A percentile compares a stretch with the other conserved stretches of the same genome.
Evolutionary conservation across 768 basidiomycete species (phyloP).

Genomic region (Clitopilus hobsonii): DNA sequence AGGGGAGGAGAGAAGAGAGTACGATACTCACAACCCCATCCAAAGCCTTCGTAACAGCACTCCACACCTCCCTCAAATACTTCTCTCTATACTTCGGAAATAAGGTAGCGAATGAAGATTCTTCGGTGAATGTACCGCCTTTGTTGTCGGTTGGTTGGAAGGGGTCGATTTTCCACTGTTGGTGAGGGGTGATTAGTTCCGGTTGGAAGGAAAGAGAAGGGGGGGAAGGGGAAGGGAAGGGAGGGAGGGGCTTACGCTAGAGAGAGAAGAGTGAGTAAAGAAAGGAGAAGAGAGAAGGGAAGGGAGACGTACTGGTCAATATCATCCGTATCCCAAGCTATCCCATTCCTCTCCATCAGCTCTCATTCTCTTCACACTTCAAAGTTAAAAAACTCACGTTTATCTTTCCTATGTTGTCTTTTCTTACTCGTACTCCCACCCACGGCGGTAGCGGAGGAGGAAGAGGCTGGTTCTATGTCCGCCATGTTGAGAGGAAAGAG

Average conservation of each 20-base stretch:
- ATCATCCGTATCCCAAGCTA: conserved; percentile 99
- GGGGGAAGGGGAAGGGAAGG: background rate
- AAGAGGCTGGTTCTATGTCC: conserved; percentile 35
- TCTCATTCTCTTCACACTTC: conserved; percentile 7
- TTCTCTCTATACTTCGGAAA: conserved; percentile 99
- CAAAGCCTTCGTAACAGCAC: conserved; percentile 78
- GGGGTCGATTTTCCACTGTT: conserved; percentile 91
- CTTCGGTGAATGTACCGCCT: conserved; percentile 83
- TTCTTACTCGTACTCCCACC: too few relatives aligned
- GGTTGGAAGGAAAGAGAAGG: too few relatives aligned
- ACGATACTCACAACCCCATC: conserved; percentile 72
- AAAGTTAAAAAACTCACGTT: conserved; percentile 57
- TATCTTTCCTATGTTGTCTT: conserved; percentile 89
- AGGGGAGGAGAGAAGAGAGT: too few relatives aligned
- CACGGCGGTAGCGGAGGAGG: too few relatives aligned
- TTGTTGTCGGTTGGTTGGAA: conserved; percentile 76
- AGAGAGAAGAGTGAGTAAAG: conserved; percentile 6
- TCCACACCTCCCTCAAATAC: conserved; percentile 94
- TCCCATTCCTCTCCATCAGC: conserved; percentile 13
- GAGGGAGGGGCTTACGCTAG: conserved; percentile 37
- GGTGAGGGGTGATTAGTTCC: too few relatives aligned
- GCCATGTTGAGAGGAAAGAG: too few relatives aligned
- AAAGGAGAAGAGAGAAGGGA: conserved; percentile 1
- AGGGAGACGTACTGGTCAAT: conserved; percentile 85
- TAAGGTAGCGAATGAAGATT: conserved; percentile 96